These are phyloP conservation scores for Emergomyces pasteurianus DNA, from an alignment of 2,329 filamentous ascomycete species.

Conservation along the genomic window DNA sequence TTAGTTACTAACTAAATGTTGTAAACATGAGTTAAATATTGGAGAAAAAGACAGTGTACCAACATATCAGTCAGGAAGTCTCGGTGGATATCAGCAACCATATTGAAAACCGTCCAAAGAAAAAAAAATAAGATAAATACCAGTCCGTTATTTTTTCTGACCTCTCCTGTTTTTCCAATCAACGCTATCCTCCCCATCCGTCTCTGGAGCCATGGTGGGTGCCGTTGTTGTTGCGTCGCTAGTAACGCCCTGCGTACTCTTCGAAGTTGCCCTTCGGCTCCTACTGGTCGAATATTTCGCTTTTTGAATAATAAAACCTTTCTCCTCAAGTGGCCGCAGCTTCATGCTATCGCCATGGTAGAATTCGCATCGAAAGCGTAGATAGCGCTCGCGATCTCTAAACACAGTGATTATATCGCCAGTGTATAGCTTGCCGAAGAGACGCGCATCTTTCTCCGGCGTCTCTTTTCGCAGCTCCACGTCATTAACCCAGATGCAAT, in stretches of 20 bases:
- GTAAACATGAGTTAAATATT: background rate
- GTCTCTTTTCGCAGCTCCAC: constrained; percentile 49
- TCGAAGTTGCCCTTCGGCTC: background rate
- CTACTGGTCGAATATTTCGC: constrained; percentile 12
- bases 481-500: constrained; percentile 66
- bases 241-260: background rate
- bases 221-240: background rate
- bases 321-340: constrained; percentile 29
- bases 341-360: constrained; percentile 35
- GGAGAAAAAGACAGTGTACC: background rate
- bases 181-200: background rate
- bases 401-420: constrained; percentile 69
- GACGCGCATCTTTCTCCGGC: constrained; percentile 35
- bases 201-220: background rate
- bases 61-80: background rate
- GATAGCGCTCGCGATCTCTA: constrained; percentile 26
- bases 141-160: background rate
- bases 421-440: constrained; percentile 58
- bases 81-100: background rate
- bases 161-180: background rate
- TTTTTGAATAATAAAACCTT: constrained; percentile 29
- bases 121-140: background rate
- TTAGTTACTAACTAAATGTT: background rate
- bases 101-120: background rate
- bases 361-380: constrained; percentile 36